These are phyloP conservation scores for Pichia eremophila DNA, from an alignment of 805 yeast species.

Conservation along the genomic window DNA sequence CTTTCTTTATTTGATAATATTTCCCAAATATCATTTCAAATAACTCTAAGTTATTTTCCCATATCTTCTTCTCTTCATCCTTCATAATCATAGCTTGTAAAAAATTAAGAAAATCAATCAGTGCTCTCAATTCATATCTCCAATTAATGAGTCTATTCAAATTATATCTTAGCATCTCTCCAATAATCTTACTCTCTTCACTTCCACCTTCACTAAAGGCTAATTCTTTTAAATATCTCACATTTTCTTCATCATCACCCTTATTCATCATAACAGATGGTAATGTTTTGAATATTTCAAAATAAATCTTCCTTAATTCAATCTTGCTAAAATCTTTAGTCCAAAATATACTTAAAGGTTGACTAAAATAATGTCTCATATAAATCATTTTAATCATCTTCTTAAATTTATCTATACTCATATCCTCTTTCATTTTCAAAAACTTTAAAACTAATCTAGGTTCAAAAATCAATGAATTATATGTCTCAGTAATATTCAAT, in stretches of 20 bases:
- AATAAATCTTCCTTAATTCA: slow-evolving; percentile 16
- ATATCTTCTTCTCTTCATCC: slow-evolving; percentile 12
- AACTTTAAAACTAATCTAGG: slow-evolving; percentile 23
- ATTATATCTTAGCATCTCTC: slow-evolving; percentile 16
- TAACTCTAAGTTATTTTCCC: slow-evolving; percentile 23
- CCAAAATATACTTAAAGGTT: slow-evolving; percentile 27
- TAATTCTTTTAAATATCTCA: too few species aligned
- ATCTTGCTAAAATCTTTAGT: slow-evolving; percentile 20
- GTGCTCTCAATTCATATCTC: slow-evolving; percentile 20
- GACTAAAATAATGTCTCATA: slow-evolving; percentile 27
- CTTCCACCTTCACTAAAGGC: too few species aligned
- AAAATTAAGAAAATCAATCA: slow-evolving; percentile 23
- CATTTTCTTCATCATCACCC: too few species aligned
- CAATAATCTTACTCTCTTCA: slow-evolving; percentile 10
- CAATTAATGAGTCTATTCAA: slow-evolving; percentile 22
- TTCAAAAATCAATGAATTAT: slow-evolving; percentile 26
- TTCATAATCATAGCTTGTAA: slow-evolving; percentile 19
- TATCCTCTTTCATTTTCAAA: slow-evolving; percentile 16
- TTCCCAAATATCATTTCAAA: slow-evolving; percentile 19
- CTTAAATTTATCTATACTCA: slow-evolving; percentile 23
- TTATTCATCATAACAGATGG: slow-evolving; percentile 18
- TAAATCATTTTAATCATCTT: slow-evolving; percentile 24
- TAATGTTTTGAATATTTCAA: slow-evolving; percentile 20
- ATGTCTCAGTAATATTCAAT: slow-evolving; percentile 24
- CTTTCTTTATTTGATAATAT: slow-evolving; percentile 10